Evolutionary conservation across 768 basidiomycete genomes (phyloP).

Genomic region (Amanita thiersii): DNA sequence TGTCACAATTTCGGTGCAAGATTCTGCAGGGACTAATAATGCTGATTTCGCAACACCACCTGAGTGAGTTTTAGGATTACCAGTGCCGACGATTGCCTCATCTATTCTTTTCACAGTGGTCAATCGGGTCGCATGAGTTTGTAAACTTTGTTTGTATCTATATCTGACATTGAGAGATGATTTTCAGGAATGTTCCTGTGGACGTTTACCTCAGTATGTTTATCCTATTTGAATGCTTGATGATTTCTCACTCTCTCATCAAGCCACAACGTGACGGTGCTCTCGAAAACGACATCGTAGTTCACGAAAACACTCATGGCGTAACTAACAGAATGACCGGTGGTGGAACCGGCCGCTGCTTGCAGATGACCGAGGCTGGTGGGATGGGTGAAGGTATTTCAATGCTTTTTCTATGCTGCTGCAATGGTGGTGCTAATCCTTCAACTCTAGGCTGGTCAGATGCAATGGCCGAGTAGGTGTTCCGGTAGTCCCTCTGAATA

Average conservation of each 20-base stretch:
- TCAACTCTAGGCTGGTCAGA: conserved; percentile 43
- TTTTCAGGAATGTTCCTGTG: conserved; percentile 17
- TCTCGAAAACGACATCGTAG: no score
- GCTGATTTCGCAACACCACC: conserved; percentile 36
- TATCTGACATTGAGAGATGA: conserved; percentile 3
- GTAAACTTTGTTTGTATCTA: not conserved
- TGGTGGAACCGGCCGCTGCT: conserved; percentile 50
- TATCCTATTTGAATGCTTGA: conserved; percentile 8
- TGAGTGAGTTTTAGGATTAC: conserved; percentile 21
- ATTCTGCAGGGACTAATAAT: conserved; percentile 35
- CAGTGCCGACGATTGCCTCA: not conserved
- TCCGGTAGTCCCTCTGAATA: not conserved
- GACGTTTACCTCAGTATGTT: conserved; percentile 14
- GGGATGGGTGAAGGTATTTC: conserved; percentile 62
- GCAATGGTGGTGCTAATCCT: not conserved
- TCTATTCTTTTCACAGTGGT: not conserved
- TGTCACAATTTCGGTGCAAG: conserved; percentile 46
- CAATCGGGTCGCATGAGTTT: not conserved
- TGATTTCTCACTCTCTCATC: conserved; percentile 11
- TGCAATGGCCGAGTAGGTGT: conserved; percentile 32
- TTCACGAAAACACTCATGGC: no score
- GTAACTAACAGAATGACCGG: conserved; percentile 46
- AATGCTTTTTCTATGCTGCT: conserved; percentile 15
- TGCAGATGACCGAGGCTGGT: conserved; percentile 55
- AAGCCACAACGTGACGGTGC: conserved; percentile 58